Conservation (phyloP, 768 basidiomycete species). For the Suillus lakei region DNA sequence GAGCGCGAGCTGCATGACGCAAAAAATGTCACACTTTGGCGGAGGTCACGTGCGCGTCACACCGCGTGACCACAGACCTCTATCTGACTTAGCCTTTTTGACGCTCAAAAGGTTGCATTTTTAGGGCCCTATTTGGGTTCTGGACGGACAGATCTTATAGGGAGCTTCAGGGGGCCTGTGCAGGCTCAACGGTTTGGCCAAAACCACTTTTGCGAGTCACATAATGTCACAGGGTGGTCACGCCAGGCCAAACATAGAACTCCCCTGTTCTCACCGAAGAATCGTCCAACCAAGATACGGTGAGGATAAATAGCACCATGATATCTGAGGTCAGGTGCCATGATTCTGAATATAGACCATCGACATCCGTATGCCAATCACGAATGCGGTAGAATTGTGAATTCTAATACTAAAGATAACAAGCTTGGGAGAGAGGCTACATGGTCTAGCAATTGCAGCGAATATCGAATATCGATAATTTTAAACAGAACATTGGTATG, state of each 20-base stretch:
- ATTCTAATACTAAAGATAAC: constrained; percentile 18
- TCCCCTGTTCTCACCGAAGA: background rate
- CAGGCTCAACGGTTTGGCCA: background rate
- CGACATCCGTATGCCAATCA: background rate
- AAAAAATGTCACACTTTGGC: no score
- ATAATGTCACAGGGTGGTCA: background rate
- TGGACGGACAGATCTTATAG: no score
- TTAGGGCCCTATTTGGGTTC: no score
- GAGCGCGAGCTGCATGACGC: no score
- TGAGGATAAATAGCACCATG: background rate
- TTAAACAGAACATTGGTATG: constrained; percentile 6
- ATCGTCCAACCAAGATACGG: background rate
- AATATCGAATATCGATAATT: constrained; percentile 16
- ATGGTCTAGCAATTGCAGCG: constrained; percentile 1
- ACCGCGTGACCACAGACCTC: no score
- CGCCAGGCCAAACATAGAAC: background rate
- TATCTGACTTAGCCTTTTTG: no score
- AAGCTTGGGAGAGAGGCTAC: constrained; percentile 14
- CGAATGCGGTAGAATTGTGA: background rate
- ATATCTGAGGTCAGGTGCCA: background rate
- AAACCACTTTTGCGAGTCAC: background rate
- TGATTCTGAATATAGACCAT: background rate
- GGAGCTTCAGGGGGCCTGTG: no score
- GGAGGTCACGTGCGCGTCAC: no score
- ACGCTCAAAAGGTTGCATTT: no score